phyloP scores from a whole-genome alignment of 208 protist species.

The Naegleria lovaniensis region DNA sequence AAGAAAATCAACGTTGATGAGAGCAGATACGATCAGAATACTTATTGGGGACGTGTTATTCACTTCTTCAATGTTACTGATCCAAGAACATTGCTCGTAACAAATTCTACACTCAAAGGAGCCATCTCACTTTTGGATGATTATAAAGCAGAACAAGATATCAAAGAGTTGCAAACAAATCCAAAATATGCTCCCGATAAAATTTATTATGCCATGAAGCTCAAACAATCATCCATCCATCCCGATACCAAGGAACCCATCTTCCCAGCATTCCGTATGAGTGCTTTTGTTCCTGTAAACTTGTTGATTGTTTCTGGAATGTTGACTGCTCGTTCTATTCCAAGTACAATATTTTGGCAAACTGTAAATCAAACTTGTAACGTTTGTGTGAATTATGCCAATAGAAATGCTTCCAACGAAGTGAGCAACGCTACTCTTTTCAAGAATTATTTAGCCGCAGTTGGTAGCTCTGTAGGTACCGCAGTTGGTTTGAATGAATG shows the following conservation, averaged over 20 bases:
- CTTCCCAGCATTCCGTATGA: conserved; percentile 75
- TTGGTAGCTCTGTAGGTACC: conserved; percentile 4
- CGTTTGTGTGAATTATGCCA: conserved; percentile 83
- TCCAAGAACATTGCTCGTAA: neutral
- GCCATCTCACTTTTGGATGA: neutral
- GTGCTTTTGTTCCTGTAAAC: conserved; percentile 80
- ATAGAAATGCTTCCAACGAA: conserved; percentile 72
- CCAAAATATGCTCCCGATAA: conserved; percentile 38
- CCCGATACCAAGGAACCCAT: conserved; percentile 77
- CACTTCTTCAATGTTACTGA: conserved; percentile 25
- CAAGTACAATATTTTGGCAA: conserved; percentile 30
- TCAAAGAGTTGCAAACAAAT: neutral
- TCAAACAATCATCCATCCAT: conserved; percentile 74
- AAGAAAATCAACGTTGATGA: neutral
- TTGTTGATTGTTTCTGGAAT: conserved; percentile 75
- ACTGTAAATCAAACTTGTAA: conserved; percentile 41
- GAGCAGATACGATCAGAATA: neutral
- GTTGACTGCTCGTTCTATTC: conserved; percentile 57
- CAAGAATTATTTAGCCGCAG: neutral
- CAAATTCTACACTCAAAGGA: neutral
- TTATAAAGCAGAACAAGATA: neutral
- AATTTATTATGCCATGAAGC: conserved; percentile 71
- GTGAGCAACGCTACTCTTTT: neutral
- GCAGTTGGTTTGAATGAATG: conserved; percentile 26
- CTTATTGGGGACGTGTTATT: conserved; percentile 11